Conservation (phyloP, 257 asterid species). For the Lavandula angustifolia region DNA sequence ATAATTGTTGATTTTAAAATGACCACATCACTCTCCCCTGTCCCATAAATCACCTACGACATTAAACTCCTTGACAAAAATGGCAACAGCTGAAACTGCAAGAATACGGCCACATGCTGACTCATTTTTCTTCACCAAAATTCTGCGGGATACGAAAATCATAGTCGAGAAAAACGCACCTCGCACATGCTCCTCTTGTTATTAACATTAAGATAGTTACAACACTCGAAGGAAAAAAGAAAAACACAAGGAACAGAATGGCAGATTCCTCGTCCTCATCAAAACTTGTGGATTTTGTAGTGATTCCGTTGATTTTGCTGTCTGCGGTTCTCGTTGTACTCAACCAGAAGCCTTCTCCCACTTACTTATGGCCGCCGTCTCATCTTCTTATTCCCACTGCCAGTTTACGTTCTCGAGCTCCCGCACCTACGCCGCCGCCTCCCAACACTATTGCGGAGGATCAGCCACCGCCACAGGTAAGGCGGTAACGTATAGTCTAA, state of each 20-base stretch:
- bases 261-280: slow-evolving; percentile 38
- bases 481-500: no score
- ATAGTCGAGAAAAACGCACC: no score
- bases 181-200: not conserved
- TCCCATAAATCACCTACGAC: no score
- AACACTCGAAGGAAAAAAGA: no score
- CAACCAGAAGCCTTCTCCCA: slow-evolving; percentile 36
- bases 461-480: slow-evolving; percentile 26
- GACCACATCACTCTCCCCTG: no score
- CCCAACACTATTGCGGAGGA: slow-evolving; percentile 21
- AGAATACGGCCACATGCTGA: no score
- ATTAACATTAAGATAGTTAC: not conserved
- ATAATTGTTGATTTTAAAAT: no score
- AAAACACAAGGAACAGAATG: slow-evolving; percentile 27
- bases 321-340: slow-evolving; percentile 37
- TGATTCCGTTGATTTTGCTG: slow-evolving; percentile 45
- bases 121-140: no score
- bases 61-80: no score
- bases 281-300: slow-evolving; percentile 44
- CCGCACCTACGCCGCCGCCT: slow-evolving; percentile 18
- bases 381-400: not conserved
- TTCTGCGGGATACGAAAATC: no score
- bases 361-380: slow-evolving; percentile 22
- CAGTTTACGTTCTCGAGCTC: not conserved
- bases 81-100: no score